These are phyloP conservation scores for Penicillium antarcticum DNA, from an alignment of 495 filamentous ascomycete genomes.

Conservation along the genomic window DNA sequence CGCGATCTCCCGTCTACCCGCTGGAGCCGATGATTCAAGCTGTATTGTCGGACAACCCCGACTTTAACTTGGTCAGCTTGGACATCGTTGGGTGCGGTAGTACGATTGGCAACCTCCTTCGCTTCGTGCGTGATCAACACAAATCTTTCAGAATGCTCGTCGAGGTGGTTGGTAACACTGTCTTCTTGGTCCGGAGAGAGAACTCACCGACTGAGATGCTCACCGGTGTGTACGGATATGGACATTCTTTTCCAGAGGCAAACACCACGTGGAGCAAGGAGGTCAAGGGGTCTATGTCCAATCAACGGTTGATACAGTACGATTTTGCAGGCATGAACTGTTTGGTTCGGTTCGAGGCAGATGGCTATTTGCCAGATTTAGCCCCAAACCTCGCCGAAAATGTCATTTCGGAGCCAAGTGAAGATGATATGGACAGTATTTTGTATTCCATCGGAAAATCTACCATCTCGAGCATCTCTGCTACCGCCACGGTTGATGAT, in stretches of 20 bases:
- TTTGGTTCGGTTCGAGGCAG: slow-evolving; percentile 58
- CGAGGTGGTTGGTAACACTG: slow-evolving; percentile 56
- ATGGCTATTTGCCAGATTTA: slow-evolving; percentile 50
- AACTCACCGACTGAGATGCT: slow-evolving; percentile 53
- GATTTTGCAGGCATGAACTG: slow-evolving; percentile 51
- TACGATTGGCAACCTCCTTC: slow-evolving; percentile 55
- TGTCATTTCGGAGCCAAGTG: not conserved
- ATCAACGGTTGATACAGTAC: slow-evolving; percentile 62
- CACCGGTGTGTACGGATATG: slow-evolving; percentile 52
- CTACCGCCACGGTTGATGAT: not conserved
- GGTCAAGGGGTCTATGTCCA: slow-evolving; percentile 51
- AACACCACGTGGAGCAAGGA: slow-evolving; percentile 58
- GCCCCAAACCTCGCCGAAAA: not conserved
- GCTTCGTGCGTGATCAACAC: slow-evolving; percentile 47
- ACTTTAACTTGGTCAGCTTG: slow-evolving; percentile 36
- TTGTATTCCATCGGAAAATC: slow-evolving; percentile 1
- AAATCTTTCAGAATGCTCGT: slow-evolving; percentile 57
- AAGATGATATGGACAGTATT: not conserved
- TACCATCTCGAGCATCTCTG: not conserved
- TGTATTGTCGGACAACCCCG: slow-evolving; percentile 30
- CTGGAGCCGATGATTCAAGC: slow-evolving; percentile 56
- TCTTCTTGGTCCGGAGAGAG: slow-evolving; percentile 60
- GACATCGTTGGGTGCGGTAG: slow-evolving; percentile 62
- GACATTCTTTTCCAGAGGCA: slow-evolving; percentile 61
- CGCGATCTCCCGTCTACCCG: slow-evolving; percentile 52